Percentiles rank a stretch among this genome's conserved stretches.
Evolutionary conservation across 2,329 filamentous ascomycete species (phyloP).

Genomic region (Iodosphaeria phyllophila): DNA sequence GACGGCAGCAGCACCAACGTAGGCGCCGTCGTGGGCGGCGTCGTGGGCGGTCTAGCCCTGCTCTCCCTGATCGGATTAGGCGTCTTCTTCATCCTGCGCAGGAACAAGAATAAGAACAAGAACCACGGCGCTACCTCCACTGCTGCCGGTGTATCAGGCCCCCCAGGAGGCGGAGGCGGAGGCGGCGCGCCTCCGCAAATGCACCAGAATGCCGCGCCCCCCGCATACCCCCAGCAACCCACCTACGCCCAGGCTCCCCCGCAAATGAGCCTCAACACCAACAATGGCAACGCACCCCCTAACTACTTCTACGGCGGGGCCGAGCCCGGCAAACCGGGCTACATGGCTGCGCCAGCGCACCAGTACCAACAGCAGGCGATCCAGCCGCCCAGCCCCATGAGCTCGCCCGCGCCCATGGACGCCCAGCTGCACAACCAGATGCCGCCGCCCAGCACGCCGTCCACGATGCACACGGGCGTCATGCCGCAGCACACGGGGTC

Average conservation of each 20-base stretch:
- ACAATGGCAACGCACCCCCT: too few species aligned
- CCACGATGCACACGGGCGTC: too few species aligned
- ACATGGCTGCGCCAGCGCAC: constrained; percentile 9
- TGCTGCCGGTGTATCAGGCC: constrained; percentile 1
- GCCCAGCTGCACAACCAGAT: constrained; percentile 5
- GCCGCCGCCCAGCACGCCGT: constrained; percentile 3
- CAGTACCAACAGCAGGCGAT: constrained; percentile 5
- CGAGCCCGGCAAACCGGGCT: constrained; percentile 4
- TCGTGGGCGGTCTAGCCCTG: constrained; percentile 24
- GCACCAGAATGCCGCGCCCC: constrained; percentile 3
- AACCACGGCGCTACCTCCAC: constrained; percentile 4
- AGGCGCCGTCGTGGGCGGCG: constrained; percentile 26
- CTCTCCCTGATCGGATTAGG: constrained; percentile 20
- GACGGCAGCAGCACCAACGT: constrained; percentile 11
- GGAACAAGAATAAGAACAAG: constrained; percentile 13
- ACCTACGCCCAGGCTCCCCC: constrained; percentile 7
- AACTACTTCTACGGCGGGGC: constrained; percentile 2
- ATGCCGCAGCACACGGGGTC: neutral
- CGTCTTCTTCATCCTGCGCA: constrained; percentile 21
- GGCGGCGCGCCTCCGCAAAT: constrained; percentile 2
- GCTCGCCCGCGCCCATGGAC: neutral
- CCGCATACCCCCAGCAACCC: constrained; percentile 7
- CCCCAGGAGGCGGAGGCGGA: constrained; percentile 4
- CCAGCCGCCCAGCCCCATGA: constrained; percentile 10
- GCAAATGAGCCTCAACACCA: too few species aligned